phyloP scores from a whole-genome alignment of 1,284 basidiomycete genomes.

The Butyriboletus appendiculatus region DNA sequence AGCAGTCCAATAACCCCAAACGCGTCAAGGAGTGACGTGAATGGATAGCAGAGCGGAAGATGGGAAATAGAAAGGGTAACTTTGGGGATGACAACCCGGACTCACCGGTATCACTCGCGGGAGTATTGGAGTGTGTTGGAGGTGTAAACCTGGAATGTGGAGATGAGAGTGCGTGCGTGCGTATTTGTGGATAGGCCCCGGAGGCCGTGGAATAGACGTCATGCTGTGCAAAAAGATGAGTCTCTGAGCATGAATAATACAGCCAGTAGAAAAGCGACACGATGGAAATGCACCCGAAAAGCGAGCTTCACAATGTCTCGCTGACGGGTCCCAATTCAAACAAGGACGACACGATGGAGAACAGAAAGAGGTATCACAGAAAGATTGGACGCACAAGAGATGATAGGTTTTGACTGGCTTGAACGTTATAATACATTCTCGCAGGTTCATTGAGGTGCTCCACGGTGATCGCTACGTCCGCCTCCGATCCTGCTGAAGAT shows the following conservation, averaged over 20 bases:
- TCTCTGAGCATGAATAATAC: background rate
- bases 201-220: conserved; percentile 9
- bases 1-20: background rate
- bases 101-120: conserved; percentile 32
- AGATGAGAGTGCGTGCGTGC: conserved; percentile 11
- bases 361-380: background rate
- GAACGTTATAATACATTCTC: conserved; percentile 16
- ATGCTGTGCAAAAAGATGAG: conserved; percentile 19
- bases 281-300: no score
- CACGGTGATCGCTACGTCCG: conserved; percentile 15
- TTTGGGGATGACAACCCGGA: background rate
- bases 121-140: conserved; percentile 27
- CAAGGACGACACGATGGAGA: background rate
- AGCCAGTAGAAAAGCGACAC: background rate
- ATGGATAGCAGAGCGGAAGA: background rate
- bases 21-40: background rate
- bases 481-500: conserved; percentile 2
- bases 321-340: background rate
- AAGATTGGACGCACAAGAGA: conserved; percentile 26
- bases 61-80: background rate
- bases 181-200: conserved; percentile 4
- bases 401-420: conserved; percentile 18
- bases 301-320: no score
- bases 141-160: conserved; percentile 25
- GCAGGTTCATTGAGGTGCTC: conserved; percentile 14